Evolutionary conservation across 2,329 filamentous ascomycete genomes (phyloP).

Genomic region (Diaporthe velutina): DNA sequence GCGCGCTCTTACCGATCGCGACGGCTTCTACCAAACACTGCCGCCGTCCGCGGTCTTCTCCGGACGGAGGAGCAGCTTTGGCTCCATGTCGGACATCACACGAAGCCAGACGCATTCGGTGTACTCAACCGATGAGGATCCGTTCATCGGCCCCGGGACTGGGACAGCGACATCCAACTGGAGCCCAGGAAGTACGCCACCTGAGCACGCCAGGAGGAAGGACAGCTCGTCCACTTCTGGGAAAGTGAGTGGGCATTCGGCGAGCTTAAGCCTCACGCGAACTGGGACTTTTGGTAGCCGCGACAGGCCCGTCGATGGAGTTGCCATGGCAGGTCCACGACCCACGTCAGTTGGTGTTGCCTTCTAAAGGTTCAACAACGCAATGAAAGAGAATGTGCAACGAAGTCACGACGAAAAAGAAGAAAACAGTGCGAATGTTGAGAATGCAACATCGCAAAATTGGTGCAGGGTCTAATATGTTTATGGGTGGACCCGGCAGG

Average conservation of each 20-base stretch:
- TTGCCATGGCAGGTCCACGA: constrained; percentile 44
- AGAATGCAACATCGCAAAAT: not conserved
- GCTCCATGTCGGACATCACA: constrained; percentile 53
- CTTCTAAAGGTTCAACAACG: constrained; percentile 48
- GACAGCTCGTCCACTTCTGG: constrained; percentile 52
- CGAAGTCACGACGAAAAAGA: not conserved
- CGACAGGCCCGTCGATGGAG: constrained; percentile 32
- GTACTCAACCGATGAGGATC: constrained; percentile 60
- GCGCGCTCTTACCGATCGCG: constrained; percentile 61
- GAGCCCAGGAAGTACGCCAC: constrained; percentile 61
- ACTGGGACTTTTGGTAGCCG: constrained; percentile 35
- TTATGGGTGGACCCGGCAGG: constrained; percentile 17
- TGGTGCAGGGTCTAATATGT: constrained; percentile 30
- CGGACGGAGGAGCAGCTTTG: constrained; percentile 55
- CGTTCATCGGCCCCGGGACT: constrained; percentile 30
- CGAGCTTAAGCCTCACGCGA: constrained; percentile 33
- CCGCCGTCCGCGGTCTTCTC: constrained; percentile 48
- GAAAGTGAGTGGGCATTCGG: constrained; percentile 44
- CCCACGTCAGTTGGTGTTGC: constrained; percentile 62
- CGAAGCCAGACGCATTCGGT: constrained; percentile 57
- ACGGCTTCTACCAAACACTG: constrained; percentile 72
- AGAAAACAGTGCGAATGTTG: not conserved
- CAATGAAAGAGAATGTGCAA: not conserved
- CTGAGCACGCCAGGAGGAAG: constrained; percentile 48
- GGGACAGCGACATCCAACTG: constrained; percentile 53